Base-by-base conservation (phyloP, 768 basidiomycete species). In the Psilocybe cubensis region DNA sequence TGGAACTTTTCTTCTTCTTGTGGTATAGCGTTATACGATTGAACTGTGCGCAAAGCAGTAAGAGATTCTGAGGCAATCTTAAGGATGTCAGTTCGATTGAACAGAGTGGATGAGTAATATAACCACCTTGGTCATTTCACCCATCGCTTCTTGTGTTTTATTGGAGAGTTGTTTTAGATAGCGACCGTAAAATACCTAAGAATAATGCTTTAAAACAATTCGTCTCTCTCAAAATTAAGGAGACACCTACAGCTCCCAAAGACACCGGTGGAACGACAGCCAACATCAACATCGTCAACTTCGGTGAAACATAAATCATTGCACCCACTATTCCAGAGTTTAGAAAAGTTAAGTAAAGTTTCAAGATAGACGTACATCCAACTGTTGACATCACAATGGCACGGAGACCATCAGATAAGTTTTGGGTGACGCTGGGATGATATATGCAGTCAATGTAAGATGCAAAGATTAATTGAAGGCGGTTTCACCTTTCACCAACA, bases 331-430 rank as follows among this genome's bases (percentile, higher is more conserved):
- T 6, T 53, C 44, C 43, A 21, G 38, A 29, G 14, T 3, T 35
- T 55, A 17, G 55, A 40, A 28, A 21, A 21, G 10, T 14, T 7
- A 31, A n/a, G n/a, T 42, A 42, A 40, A 14, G 38, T 11, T 6
- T 18, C 38, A 31, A 31, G 49, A 11, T 20, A 21, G 14, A 80
- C 91, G 72, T 71, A 95, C 94, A 79, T 51, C 96, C 96, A 63
- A 94, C 95, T n/a, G 89, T 86, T 28, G 94, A 92, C 80, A 96
- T 96, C 29, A 98, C 92, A 29, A 94, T 70, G 0, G 96, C 91
- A 45, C 93, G 88, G 41, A 87, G 74, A 20, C 89, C 90, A 67
- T 92, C 90, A 1, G 90, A 91, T 27, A 92, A 80, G 59, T 92
- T 89, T 70, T 89, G 88, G 0, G 90, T 91, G 4, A 91, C 79